Evolutionary conservation across 306 rosid genomes (phyloP), one percentile per base, ranked within the genome.

Genomic region (Cucumis cinereus): DNA sequence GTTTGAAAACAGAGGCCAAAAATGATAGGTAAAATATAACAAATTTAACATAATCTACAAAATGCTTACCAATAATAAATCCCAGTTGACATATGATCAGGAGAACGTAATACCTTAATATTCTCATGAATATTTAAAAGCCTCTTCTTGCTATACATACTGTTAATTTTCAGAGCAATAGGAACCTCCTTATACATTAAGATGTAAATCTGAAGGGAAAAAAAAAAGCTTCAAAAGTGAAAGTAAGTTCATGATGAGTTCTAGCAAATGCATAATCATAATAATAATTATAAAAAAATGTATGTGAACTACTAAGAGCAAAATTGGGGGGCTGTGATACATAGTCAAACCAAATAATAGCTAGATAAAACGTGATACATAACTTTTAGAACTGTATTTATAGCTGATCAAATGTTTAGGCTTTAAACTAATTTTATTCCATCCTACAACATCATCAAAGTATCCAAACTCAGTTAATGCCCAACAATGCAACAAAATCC

Each of bases 131-230:
- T 85, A 36, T 78, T 81, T 36, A 80, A 67, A 61, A 85, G 83
- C 69, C 54, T 78, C 68, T 66, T 85, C 75, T 85, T 78, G 71
- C 85, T 83, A 50, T 83, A 83, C 72, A 63, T 76, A 41, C 89
- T 83, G 81, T 85, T 85, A 70, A 85, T 85, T 47, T 85, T 85
- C 61, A 85, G 59, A 72, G 89, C 89, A 76, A 85, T 52, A 74
- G 86, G 45, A 76, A 85, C 89, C 85, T 85, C 89, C 71, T 85
- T 85, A 74, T 83, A 85, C 33, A 85, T 82, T 72, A 85, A 84
- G 62, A 85, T 78, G 81, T 78, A 81, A 71, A 85, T 85, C 89
- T 85, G 84, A 30, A 3, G 3, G 30, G 79, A 75, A 33, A 74
- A 75, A 30, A 33, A 72, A 15, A 16, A 53, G 58, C 63, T 72